Conservation (phyloP, 768 basidiomycete species). For the Leccinum disarticulatum region DNA sequence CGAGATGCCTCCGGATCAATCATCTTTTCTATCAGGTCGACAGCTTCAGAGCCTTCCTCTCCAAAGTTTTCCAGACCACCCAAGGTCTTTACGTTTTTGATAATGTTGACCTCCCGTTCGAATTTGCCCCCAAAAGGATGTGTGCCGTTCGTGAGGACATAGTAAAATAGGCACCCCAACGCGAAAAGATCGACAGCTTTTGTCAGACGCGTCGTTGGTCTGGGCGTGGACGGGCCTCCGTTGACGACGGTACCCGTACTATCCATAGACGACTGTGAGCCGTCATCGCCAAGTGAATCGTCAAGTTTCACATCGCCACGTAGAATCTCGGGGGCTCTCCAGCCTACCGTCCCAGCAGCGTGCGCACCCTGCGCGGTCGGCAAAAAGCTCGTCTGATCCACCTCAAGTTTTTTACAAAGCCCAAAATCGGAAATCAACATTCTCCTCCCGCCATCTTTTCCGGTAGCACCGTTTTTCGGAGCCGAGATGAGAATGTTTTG, state of each 20-base stretch:
- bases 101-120: slow-evolving; percentile 91
- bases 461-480: slow-evolving; percentile 51
- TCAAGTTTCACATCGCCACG: slow-evolving; percentile 93
- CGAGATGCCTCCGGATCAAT: slow-evolving; percentile 70
- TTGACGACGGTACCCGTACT: slow-evolving; percentile 53
- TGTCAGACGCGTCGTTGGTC: slow-evolving; percentile 67
- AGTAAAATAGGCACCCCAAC: slow-evolving; percentile 93
- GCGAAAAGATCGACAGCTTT: slow-evolving; percentile 98
- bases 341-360: slow-evolving; percentile 92
- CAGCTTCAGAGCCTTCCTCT: slow-evolving; percentile 92
- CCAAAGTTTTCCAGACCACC: slow-evolving; percentile 76
- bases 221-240: slow-evolving; percentile 16
- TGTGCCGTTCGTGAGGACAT: slow-evolving; percentile 82
- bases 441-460: slow-evolving; percentile 50
- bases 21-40: slow-evolving; percentile 77
- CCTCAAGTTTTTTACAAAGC: slow-evolving; percentile 90
- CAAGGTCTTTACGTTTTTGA: slow-evolving; percentile 75
- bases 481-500: slow-evolving; percentile 92
- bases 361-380: slow-evolving; percentile 89
- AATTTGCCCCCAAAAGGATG: slow-evolving; percentile 95
- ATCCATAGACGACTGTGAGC: slow-evolving; percentile 65
- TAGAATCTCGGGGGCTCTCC: slow-evolving; percentile 96
- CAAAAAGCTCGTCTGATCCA: slow-evolving; percentile 95
- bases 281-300: slow-evolving; percentile 62
- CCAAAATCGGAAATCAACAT: slow-evolving; percentile 98